phyloP scores from a whole-genome alignment of 2,329 filamentous ascomycete genomes.

The Ascochyta lentis region DNA sequence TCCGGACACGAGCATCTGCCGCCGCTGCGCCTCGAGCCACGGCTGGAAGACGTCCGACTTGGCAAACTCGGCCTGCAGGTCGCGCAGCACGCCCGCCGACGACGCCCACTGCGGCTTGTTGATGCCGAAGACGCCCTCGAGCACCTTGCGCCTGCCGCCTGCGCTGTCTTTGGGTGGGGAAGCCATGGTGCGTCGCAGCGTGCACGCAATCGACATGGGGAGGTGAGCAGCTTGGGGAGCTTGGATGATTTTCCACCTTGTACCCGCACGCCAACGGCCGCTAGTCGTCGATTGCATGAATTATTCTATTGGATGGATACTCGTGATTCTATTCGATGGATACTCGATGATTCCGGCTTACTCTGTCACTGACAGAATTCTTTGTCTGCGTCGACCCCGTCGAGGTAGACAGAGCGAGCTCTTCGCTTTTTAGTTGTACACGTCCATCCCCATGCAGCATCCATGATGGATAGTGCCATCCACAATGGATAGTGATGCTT shows the following conservation, averaged over 20 bases:
- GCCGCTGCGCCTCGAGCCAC: conserved; percentile 71
- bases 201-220: conserved; percentile 32
- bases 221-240: neutral
- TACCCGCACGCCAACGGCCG: neutral
- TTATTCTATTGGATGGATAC: conserved; percentile 1
- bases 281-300: conserved; percentile 24
- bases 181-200: conserved; percentile 33
- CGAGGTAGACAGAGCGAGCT: too few species aligned
- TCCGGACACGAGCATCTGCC: conserved; percentile 61
- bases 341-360: too few species aligned
- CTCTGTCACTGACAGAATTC: too few species aligned
- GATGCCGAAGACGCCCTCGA: conserved; percentile 75
- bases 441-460: too few species aligned
- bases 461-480: too few species aligned
- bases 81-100: conserved; percentile 89
- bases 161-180: conserved; percentile 31
- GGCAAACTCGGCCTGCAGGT: conserved; percentile 84
- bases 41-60: conserved; percentile 80
- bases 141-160: conserved; percentile 50
- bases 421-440: too few species aligned
- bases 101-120: conserved; percentile 89
- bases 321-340: conserved; percentile 5
- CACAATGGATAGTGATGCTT: too few species aligned
- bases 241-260: conserved; percentile 1
- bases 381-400: too few species aligned